A percentile compares a stretch with the other conserved stretches of the same genome.
Conservation (phyloP, 345 rosid genomes). For the Litchi chinensis region DNA sequence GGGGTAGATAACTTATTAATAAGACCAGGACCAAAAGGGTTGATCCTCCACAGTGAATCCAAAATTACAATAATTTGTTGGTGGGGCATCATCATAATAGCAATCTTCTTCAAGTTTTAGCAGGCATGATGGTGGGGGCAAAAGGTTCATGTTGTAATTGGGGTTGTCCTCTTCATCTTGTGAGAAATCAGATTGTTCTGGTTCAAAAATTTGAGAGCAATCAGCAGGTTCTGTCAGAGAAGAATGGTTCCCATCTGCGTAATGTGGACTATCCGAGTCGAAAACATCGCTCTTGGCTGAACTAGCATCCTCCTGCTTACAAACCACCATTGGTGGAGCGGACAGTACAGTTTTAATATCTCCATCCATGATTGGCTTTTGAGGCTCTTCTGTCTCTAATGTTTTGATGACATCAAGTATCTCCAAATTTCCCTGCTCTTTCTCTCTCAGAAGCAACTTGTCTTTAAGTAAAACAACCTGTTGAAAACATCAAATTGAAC, state of each 20-base stretch:
- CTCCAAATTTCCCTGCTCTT: constrained; percentile 18
- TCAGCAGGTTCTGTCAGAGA: constrained; percentile 44
- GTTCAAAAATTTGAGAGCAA: constrained; percentile 42
- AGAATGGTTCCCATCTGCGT: constrained; percentile 22
- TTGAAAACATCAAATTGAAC: constrained; percentile 3
- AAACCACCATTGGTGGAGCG: constrained; percentile 13
- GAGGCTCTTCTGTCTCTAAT: constrained; percentile 13
- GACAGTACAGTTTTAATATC: background rate
- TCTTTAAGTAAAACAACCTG: constrained; percentile 58
- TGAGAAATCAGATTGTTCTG: constrained; percentile 46
- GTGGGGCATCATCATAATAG: constrained; percentile 24
- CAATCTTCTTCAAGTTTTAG: constrained; percentile 39
- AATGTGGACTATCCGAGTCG: constrained; percentile 49
- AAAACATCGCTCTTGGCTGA: constrained; percentile 53
- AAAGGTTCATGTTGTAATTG: constrained; percentile 26
- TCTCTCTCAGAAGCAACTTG: constrained; percentile 38
- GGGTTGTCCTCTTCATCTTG: constrained; percentile 48
- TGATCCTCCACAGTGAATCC: constrained; percentile 54
- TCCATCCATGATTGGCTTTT: constrained; percentile 2
- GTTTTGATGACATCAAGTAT: constrained; percentile 17
- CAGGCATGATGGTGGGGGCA: constrained; percentile 27
- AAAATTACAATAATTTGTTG: constrained; percentile 40
- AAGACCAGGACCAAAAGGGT: constrained; percentile 54
- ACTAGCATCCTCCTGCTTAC: constrained; percentile 47
- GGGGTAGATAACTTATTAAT: constrained; percentile 30